phyloP scores from a whole-genome alignment of 2,329 filamentous ascomycete genomes.

The Penicillium corylophilum region DNA sequence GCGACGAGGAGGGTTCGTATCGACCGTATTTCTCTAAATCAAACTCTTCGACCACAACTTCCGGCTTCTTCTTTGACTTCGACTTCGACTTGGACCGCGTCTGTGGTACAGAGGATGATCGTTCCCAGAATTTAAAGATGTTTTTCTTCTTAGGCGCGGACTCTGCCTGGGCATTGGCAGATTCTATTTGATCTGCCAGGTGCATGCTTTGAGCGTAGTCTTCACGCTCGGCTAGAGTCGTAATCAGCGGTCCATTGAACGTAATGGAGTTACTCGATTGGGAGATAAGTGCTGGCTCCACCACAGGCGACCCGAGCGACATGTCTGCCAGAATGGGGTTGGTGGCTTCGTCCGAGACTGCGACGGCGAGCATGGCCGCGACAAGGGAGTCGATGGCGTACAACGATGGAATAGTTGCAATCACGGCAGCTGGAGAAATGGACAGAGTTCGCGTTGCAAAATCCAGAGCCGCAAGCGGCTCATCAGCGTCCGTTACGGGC shows the following conservation, averaged over 20 bases:
- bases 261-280: slow-evolving; percentile 14
- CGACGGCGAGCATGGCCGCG: slow-evolving; percentile 46
- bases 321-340: slow-evolving; percentile 41
- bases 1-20: slow-evolving; percentile 36
- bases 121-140: slow-evolving; percentile 20
- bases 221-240: slow-evolving; percentile 44
- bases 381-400: slow-evolving; percentile 51
- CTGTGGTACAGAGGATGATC: neutral
- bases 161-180: slow-evolving; percentile 19
- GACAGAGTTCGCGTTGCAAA: slow-evolving; percentile 42
- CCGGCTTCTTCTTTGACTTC: slow-evolving; percentile 27
- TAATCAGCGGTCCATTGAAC: slow-evolving; percentile 33
- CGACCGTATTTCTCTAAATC: slow-evolving; percentile 47
- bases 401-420: slow-evolving; percentile 44
- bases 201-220: slow-evolving; percentile 40
- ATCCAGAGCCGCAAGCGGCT: slow-evolving; percentile 45
- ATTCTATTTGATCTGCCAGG: slow-evolving; percentile 36
- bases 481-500: slow-evolving; percentile 39
- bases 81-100: neutral
- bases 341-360: slow-evolving; percentile 43
- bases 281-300: slow-evolving; percentile 7
- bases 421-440: slow-evolving; percentile 42
- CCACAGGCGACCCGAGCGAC: slow-evolving; percentile 24
- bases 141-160: slow-evolving; percentile 9
- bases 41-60: slow-evolving; percentile 43